A percentile compares a stretch with the other conserved stretches of the same genome.
Conservation (phyloP, 306 rosid species). For the Prunus mira region DNA sequence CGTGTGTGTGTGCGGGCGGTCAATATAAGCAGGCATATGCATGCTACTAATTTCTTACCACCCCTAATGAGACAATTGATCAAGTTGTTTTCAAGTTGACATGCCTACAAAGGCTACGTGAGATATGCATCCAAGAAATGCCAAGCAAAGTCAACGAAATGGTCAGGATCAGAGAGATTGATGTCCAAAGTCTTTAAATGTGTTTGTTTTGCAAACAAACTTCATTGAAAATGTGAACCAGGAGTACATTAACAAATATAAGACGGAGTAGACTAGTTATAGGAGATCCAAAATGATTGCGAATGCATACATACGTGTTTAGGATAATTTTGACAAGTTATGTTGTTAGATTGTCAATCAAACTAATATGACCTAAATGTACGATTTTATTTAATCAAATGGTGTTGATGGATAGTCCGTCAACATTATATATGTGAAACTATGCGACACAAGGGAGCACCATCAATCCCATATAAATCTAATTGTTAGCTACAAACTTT, state of each 20-base stretch:
- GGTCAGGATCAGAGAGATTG: not conserved
- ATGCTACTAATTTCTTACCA: not conserved
- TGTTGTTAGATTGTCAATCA: not conserved
- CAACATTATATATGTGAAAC: not conserved
- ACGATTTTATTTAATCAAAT: not conserved
- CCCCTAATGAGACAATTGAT: slow-evolving; percentile 11
- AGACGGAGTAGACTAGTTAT: slow-evolving; percentile 7
- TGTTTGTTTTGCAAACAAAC: slow-evolving; percentile 18
- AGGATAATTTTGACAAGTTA: not conserved
- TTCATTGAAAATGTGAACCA: slow-evolving; percentile 29
- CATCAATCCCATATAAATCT: not conserved
- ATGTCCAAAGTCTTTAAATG: slow-evolving; percentile 10
- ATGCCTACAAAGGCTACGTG: not conserved
- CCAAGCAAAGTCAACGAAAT: slow-evolving; percentile 18
- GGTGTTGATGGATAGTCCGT: not conserved
- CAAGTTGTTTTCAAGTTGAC: slow-evolving; percentile 23
- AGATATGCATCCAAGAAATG: not conserved
- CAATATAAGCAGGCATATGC: slow-evolving; percentile 2
- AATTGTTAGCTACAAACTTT: not conserved
- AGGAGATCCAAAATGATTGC: not conserved
- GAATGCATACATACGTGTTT: not conserved
- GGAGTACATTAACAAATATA: slow-evolving; percentile 5
- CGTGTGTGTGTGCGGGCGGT: not conserved
- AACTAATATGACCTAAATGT: not conserved
- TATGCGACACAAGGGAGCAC: not conserved